phyloP scores from a whole-genome alignment of 441 rosid species.

The Raphanus hybrid region DNA sequence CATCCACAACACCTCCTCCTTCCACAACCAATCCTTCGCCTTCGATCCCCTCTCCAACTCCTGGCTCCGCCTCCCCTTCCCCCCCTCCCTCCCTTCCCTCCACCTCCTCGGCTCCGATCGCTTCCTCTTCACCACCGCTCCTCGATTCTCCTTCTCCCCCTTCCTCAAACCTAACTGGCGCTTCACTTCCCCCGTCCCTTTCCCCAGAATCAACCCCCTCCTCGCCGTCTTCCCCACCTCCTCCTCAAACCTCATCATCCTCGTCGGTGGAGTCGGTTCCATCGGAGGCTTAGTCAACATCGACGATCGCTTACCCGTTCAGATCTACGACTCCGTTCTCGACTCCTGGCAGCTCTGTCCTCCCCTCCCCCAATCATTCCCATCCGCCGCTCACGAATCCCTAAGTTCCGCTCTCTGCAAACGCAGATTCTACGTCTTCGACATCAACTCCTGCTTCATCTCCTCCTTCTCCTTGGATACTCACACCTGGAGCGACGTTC shows the following conservation, averaged over 20 bases:
- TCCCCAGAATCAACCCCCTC: constrained; percentile 68
- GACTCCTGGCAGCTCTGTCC: constrained; percentile 74
- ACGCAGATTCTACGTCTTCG: constrained; percentile 65
- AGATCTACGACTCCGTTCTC: constrained; percentile 59
- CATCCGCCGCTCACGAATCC: constrained; percentile 45
- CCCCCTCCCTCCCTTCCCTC: constrained; percentile 43
- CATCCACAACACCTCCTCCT: constrained; percentile 77
- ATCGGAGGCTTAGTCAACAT: constrained; percentile 79
- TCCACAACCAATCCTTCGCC: constrained; percentile 81
- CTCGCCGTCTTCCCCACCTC: constrained; percentile 59
- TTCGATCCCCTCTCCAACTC: constrained; percentile 70
- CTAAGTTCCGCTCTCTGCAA: constrained; percentile 66
- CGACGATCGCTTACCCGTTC: constrained; percentile 73
- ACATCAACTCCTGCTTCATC: constrained; percentile 56
- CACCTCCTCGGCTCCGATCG: constrained; percentile 54
- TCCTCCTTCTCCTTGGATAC: constrained; percentile 64
- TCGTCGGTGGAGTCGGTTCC: constrained; percentile 76
- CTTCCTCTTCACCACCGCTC: constrained; percentile 74
- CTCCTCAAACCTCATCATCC: constrained; percentile 39
- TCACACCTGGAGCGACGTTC: constrained; percentile 69
- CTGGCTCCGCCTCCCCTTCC: constrained; percentile 72
- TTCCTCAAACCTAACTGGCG: constrained; percentile 57
- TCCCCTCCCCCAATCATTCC: constrained; percentile 76
- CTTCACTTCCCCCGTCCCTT: constrained; percentile 59
- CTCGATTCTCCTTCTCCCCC: constrained; percentile 63